Evolutionary conservation across 2,329 filamentous ascomycete species (phyloP).

Genomic region (Setomelanomma holmii): DNA sequence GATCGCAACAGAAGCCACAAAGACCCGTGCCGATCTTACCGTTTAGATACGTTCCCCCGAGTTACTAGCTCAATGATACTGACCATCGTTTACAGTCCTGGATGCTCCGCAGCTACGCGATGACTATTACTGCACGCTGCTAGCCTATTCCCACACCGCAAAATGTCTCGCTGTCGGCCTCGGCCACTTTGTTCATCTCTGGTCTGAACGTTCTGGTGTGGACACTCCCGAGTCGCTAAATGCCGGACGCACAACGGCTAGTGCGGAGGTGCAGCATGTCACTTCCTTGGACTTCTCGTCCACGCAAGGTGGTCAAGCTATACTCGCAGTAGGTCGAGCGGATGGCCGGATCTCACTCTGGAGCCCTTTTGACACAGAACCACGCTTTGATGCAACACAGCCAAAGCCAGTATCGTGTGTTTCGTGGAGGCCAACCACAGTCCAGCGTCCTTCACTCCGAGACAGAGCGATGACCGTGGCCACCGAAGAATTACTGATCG

Average conservation of each 20-base stretch:
- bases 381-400: constrained; percentile 78
- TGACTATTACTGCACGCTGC: constrained; percentile 92
- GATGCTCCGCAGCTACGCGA: constrained; percentile 90
- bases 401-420: constrained; percentile 78
- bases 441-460: constrained; percentile 58
- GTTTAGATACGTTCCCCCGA: constrained; percentile 69
- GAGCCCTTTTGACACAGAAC: constrained; percentile 73
- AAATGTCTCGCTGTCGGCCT: constrained; percentile 85
- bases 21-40: constrained; percentile 71
- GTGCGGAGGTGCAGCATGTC: constrained; percentile 58
- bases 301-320: constrained; percentile 72
- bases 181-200: constrained; percentile 80
- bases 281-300: constrained; percentile 94
- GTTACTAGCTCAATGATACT: constrained; percentile 27
- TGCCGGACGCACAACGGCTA: constrained; percentile 54
- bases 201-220: constrained; percentile 80
- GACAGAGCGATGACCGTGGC: constrained; percentile 61
- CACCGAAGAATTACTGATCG: constrained; percentile 85
- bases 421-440: constrained; percentile 74
- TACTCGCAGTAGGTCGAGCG: constrained; percentile 84
- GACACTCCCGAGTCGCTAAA: constrained; percentile 62
- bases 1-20: constrained; percentile 31
- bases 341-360: constrained; percentile 79
- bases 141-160: constrained; percentile 81
- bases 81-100: constrained; percentile 68